Evolutionary conservation across 768 basidiomycete genomes (phyloP).

Genomic region (Lactarius sanguifluus): DNA sequence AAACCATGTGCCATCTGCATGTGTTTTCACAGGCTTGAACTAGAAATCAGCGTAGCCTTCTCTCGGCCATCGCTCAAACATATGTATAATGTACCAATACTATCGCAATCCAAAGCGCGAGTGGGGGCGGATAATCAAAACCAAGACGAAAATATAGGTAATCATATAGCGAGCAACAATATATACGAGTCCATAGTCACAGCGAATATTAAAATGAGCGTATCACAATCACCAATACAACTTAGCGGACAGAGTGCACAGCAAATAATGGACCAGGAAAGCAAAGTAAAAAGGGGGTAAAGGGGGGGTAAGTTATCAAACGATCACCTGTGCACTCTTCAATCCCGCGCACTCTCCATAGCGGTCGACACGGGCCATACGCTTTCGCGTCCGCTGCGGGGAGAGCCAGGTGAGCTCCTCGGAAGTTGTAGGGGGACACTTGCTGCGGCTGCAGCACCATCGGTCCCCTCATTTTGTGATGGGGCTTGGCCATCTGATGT

Average conservation of each 20-base stretch:
- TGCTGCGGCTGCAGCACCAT: constrained; percentile 19
- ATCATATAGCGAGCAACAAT: constrained; percentile 22
- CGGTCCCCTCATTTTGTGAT: constrained; percentile 23
- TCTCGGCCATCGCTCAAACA: constrained; percentile 26
- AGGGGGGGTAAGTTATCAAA: background rate
- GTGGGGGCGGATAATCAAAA: constrained; percentile 12
- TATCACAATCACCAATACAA: constrained; percentile 21
- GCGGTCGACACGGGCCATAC: constrained; percentile 38
- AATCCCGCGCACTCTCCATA: constrained; percentile 28
- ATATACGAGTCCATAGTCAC: constrained; percentile 29
- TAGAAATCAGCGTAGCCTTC: constrained; percentile 14
- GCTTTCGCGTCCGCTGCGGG: constrained; percentile 31
- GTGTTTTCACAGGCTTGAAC: constrained; percentile 1
- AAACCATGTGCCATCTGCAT: background rate
- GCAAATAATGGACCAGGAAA: constrained; percentile 25
- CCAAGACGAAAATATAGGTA: constrained; percentile 17
- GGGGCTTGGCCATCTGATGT: constrained; percentile 8
- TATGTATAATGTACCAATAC: constrained; percentile 28
- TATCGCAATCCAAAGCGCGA: constrained; percentile 19
- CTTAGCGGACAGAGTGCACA: constrained; percentile 17
- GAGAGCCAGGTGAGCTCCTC: constrained; percentile 32
- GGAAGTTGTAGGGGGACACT: constrained; percentile 33
- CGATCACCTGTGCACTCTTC: constrained; percentile 14
- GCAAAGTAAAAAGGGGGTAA: constrained; percentile 18
- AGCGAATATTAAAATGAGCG: constrained; percentile 25